Percentiles rank a stretch among this genome's conserved stretches.
phyloP scores from a whole-genome alignment of 768 basidiomycete species.

The Pleurotus cornucopiae region DNA sequence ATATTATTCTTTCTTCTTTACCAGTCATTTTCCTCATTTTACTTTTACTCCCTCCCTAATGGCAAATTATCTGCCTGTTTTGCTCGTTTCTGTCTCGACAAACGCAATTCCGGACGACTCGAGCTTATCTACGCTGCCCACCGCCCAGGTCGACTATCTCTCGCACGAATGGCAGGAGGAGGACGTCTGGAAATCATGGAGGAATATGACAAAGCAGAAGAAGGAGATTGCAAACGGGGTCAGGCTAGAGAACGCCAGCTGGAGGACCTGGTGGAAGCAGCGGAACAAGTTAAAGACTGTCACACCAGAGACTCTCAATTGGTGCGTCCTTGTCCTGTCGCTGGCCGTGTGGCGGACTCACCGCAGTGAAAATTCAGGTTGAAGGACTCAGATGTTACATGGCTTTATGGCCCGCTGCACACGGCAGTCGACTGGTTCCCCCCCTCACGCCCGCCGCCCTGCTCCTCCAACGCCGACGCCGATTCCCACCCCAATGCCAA shows the following conservation, averaged over 20 bases:
- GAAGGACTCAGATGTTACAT: constrained; percentile 98
- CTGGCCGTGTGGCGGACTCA: not conserved
- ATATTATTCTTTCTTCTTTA: not conserved
- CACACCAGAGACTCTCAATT: constrained; percentile 96
- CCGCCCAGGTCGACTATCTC: constrained; percentile 97
- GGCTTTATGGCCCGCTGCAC: constrained; percentile 97
- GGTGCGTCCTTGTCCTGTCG: constrained; percentile 52
- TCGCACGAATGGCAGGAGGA: constrained; percentile 97
- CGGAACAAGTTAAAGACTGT: constrained; percentile 93
- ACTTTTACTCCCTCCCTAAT: constrained; percentile 26
- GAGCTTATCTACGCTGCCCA: constrained; percentile 76
- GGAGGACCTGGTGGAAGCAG: constrained; percentile 99
- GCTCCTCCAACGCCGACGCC: constrained; percentile 30
- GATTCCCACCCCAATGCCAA: constrained; percentile 25
- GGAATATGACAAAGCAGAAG: constrained; percentile 97
- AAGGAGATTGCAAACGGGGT: constrained; percentile 95
- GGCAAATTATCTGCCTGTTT: constrained; percentile 68
- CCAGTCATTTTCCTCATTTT: constrained; percentile 7
- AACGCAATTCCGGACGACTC: constrained; percentile 70
- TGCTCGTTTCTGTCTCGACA: constrained; percentile 59
- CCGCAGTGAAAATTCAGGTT: constrained; percentile 58
- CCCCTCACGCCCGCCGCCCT: constrained; percentile 49
- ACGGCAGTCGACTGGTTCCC: constrained; percentile 85
- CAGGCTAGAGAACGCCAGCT: constrained; percentile 94
- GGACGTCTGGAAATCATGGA: constrained; percentile 98